phyloP scores from a whole-genome alignment of 139 green algal species.

The Ettlia oleoabundans region DNA sequence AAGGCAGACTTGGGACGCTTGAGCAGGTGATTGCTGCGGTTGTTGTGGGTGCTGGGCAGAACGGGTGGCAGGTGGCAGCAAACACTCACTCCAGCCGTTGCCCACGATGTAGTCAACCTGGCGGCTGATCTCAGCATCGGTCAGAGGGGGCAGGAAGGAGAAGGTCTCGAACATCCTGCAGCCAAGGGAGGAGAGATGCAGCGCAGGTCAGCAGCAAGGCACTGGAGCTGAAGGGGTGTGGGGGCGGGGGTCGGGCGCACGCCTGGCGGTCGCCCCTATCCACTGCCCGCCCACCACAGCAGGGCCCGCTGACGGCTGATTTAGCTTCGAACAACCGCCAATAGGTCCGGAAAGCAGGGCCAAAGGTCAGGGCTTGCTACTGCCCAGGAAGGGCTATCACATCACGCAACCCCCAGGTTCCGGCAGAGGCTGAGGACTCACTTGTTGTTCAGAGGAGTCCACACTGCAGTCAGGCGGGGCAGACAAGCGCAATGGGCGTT shows the following conservation, averaged over 20 bases:
- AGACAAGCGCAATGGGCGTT: neutral
- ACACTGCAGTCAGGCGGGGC: conserved; percentile 36
- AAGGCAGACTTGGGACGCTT: no score
- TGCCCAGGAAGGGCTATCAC: neutral
- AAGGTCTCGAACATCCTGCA: conserved; percentile 98
- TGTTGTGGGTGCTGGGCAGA: no score
- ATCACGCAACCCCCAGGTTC: neutral
- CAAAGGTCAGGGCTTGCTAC: no score
- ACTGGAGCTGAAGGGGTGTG: neutral
- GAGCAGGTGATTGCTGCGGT: no score
- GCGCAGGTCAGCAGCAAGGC: neutral
- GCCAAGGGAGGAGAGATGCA: neutral
- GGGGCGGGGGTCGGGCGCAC: neutral
- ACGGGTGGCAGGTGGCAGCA: conserved; percentile 85
- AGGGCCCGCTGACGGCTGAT: neutral
- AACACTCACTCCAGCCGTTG: conserved; percentile 73
- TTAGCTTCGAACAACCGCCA: neutral
- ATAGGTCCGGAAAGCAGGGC: neutral
- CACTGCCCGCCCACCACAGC: neutral
- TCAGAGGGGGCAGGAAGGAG: conserved; percentile 97
- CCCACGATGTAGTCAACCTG: conserved; percentile 96
- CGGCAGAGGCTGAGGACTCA: neutral
- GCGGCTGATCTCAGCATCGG: conserved; percentile 86
- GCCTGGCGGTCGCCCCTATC: neutral
- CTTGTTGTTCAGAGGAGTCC: conserved; percentile 65